Evolutionary conservation across 768 basidiomycete species (phyloP), one percentile per base, ranked within the genome.

Genomic region (Naganishia onofrii): DNA sequence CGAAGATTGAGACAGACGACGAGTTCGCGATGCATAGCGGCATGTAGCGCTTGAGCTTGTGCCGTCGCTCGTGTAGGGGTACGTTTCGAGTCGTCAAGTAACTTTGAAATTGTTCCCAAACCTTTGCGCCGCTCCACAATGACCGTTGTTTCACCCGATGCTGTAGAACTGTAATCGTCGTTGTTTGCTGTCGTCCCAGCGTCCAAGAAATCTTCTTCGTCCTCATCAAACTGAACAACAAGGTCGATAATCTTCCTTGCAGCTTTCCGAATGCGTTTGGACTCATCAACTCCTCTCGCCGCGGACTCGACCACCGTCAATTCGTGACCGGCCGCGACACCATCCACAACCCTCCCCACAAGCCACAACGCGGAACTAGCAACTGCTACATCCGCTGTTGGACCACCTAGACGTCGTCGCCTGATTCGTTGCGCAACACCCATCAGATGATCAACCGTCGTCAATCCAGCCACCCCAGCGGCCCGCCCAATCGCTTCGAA

Each of bases 361-460:
- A 91, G 90, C 93, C 93, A 97, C 28, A 94, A 82, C 2, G 92
- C 92, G 13, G 80, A 74, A 3, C 74, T 76, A 0, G 75, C 72
- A 54, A 74, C 70, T 0, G 89, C 85, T 0, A 88, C 86, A 21
- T 87, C 85, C n/a, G 48, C 48, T n/a, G 7, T n/a, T 12, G 23
- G n/a, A 3, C 48, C 23, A 26, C 48, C 48, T 29, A 82, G 81
- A 12, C 75, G 79, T 12, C 83, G 84, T 21, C 79, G 82, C 28
- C 86, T 81, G 4, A 85, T 86, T 0, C 85, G 85, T 15, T 87
- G 83, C 55, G 84, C 84, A 15, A 87, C 80, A 72, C 71, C 66
- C 15, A 95, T 88, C 88, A 95, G 94, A 74, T 93, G 90, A 5
- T 93, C 87, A 9, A 92, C 84, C 71, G 87, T 68, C 56, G 77